Evolutionary conservation across 805 yeast genomes (phyloP).

Genomic region (Huiozyma naganishii): DNA sequence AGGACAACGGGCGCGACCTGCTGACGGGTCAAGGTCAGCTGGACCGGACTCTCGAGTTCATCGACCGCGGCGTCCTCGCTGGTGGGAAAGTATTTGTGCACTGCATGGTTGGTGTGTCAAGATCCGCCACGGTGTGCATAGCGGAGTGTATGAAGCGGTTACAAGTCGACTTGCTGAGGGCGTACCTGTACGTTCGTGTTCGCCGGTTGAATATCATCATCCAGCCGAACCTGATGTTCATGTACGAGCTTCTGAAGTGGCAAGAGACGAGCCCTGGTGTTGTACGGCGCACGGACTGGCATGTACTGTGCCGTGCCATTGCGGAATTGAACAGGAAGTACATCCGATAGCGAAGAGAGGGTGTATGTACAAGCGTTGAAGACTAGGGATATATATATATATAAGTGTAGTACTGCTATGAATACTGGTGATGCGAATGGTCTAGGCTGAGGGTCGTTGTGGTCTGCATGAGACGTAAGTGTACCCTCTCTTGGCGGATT

Average conservation of each 20-base stretch:
- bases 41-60: constrained; percentile 52
- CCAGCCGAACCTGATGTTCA: constrained; percentile 84
- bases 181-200: constrained; percentile 82
- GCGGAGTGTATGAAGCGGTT: constrained; percentile 86
- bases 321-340: constrained; percentile 64
- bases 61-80: constrained; percentile 40
- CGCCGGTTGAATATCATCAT: constrained; percentile 83
- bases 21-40: constrained; percentile 47
- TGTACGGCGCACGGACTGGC: constrained; percentile 75
- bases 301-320: constrained; percentile 72
- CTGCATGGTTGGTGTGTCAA: constrained; percentile 90
- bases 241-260: constrained; percentile 74
- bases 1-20: constrained; percentile 87
- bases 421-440: too few species aligned
- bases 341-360: constrained; percentile 20
- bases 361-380: not conserved
- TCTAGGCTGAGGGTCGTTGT: too few species aligned
- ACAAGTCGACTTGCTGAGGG: constrained; percentile 55
- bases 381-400: too few species aligned
- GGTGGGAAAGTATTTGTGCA: constrained; percentile 62
- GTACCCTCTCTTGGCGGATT: too few species aligned
- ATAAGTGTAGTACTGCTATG: too few species aligned
- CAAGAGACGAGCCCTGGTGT: constrained; percentile 24
- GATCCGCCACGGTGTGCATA: constrained; percentile 91
- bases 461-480: too few species aligned